phyloP scores from a whole-genome alignment of 108 stramenopile genomes.

The Craspedostauros australis region DNA sequence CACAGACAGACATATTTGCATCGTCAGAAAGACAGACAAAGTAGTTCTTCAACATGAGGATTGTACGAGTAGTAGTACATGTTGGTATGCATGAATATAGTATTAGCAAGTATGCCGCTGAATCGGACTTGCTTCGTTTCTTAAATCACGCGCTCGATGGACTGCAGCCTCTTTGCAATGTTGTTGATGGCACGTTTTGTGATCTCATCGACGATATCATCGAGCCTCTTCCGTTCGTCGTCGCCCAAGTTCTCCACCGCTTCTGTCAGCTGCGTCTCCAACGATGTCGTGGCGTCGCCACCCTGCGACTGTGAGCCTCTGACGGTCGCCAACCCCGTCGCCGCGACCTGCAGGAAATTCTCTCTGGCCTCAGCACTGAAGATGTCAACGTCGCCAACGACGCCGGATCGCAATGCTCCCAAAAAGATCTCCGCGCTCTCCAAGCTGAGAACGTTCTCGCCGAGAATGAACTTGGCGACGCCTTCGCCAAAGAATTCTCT shows the following conservation, averaged over 20 bases:
- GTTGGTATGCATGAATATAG: too few species aligned
- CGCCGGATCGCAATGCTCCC: slow-evolving; percentile 39
- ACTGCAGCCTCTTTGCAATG: too few species aligned
- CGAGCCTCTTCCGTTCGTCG: slow-evolving; percentile 23
- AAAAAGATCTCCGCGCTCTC: slow-evolving; percentile 48
- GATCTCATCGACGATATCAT: slow-evolving; percentile 32
- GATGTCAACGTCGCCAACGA: slow-evolving; percentile 22
- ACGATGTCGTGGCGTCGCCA: not conserved
- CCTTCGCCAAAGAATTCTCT: slow-evolving; percentile 59
- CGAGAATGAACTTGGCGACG: slow-evolving; percentile 56
- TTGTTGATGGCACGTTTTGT: slow-evolving; percentile 31
- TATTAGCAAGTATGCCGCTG: too few species aligned
- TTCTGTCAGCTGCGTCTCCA: slow-evolving; percentile 16
- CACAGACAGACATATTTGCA: too few species aligned
- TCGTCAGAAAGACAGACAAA: too few species aligned
- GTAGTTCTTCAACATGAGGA: too few species aligned
- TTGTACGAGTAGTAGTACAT: too few species aligned
- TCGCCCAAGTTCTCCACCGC: slow-evolving; percentile 25
- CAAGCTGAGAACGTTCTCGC: slow-evolving; percentile 55
- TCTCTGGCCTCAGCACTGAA: slow-evolving; percentile 26
- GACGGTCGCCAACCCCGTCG: slow-evolving; percentile 11
- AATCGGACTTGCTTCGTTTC: too few species aligned
- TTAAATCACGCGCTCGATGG: too few species aligned
- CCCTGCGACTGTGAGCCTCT: not conserved
- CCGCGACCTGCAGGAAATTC: slow-evolving; percentile 13